phyloP scores from a whole-genome alignment of 441 rosid genomes.

The Bruguiera hainesii region DNA sequence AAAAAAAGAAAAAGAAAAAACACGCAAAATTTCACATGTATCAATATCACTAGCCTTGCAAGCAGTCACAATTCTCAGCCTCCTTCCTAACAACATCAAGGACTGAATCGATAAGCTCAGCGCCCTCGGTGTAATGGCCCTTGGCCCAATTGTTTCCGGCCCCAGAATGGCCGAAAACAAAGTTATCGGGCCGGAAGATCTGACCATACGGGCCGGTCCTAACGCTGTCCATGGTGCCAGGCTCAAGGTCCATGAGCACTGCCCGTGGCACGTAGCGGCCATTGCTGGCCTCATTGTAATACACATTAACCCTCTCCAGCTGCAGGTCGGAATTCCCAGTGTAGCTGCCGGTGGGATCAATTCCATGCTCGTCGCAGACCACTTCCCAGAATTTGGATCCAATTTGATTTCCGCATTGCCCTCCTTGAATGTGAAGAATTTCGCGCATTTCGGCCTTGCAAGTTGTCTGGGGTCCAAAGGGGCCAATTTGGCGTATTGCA shows the following conservation, averaged over 20 bases:
- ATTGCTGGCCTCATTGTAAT: slow-evolving; percentile 15
- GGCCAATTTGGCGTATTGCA: not conserved
- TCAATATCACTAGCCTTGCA: not conserved
- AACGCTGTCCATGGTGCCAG: slow-evolving; percentile 4
- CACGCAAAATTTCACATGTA: not conserved
- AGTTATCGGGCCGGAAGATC: slow-evolving; percentile 18
- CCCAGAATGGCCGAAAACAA: slow-evolving; percentile 12
- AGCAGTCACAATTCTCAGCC: slow-evolving; percentile 16
- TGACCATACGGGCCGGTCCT: slow-evolving; percentile 11
- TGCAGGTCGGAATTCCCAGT: slow-evolving; percentile 1
- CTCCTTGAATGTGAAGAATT: slow-evolving; percentile 18
- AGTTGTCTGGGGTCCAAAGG: not conserved
- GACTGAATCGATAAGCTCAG: slow-evolving; percentile 8
- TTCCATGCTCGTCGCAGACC: slow-evolving; percentile 19
- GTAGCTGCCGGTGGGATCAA: slow-evolving; percentile 14
- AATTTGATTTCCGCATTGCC: slow-evolving; percentile 21
- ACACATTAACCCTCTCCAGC: slow-evolving; percentile 15
- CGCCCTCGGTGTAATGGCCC: slow-evolving; percentile 18
- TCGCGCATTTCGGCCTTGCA: slow-evolving; percentile 6
- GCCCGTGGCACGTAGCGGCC: slow-evolving; percentile 12
- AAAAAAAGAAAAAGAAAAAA: not conserved
- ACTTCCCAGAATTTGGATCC: slow-evolving; percentile 17
- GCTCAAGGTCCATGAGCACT: slow-evolving; percentile 20
- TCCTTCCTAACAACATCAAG: slow-evolving; percentile 14
- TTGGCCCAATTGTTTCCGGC: slow-evolving; percentile 16